phyloP scores from a whole-genome alignment of 2,329 filamentous ascomycete genomes.

The Phyllosticta ampelicida region DNA sequence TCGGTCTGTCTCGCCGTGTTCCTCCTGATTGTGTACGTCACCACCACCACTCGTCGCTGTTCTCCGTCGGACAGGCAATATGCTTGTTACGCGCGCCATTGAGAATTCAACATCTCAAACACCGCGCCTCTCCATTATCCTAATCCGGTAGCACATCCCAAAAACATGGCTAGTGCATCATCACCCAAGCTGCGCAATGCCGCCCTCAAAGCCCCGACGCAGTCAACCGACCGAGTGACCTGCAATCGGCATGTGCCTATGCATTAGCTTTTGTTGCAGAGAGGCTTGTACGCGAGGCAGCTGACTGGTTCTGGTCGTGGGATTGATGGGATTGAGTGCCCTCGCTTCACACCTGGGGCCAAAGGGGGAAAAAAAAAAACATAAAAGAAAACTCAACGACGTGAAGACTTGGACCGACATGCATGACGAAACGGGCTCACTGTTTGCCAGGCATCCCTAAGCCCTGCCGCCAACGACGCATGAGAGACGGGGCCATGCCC shows the following conservation, averaged over 20 bases:
- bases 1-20: too few species aligned
- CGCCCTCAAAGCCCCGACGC: not conserved
- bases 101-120: not conserved
- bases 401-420: not conserved
- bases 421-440: not conserved
- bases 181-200: not conserved
- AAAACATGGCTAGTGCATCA: not conserved
- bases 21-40: too few species aligned
- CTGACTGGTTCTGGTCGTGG: not conserved
- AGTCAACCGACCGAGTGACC: not conserved
- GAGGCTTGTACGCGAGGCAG: not conserved
- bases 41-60: too few species aligned
- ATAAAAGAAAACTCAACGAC: not conserved
- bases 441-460: not conserved
- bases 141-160: too few species aligned
- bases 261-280: not conserved
- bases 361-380: not conserved
- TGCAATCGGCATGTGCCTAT: not conserved
- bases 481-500: not conserved
- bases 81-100: not conserved
- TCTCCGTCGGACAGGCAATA: too few species aligned
- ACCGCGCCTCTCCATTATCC: not conserved
- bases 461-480: not conserved
- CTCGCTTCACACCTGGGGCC: not conserved
- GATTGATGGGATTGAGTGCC: not conserved